phyloP scores from a whole-genome alignment of 2,329 filamentous ascomycete species.

The Blastomyces emzantsi region DNA sequence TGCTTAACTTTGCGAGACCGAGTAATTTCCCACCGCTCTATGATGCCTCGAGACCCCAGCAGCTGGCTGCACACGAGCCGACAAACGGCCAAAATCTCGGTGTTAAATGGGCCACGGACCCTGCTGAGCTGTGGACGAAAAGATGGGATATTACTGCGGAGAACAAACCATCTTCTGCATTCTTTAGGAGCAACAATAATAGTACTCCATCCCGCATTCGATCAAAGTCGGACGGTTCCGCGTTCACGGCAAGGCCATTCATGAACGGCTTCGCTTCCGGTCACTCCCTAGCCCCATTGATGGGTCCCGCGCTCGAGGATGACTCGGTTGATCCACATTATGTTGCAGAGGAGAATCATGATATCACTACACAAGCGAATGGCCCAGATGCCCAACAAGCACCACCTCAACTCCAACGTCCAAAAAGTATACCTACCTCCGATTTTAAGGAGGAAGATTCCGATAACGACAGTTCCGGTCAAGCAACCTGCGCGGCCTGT shows the following conservation, averaged over 20 bases:
- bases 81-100: constrained; percentile 21
- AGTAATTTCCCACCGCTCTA: constrained; percentile 25
- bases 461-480: constrained; percentile 24
- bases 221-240: constrained; percentile 36
- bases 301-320: constrained; percentile 15
- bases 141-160: constrained; percentile 8
- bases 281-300: constrained; percentile 5
- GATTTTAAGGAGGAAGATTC: constrained; percentile 3
- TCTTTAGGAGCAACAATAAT: neutral
- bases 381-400: neutral
- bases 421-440: constrained; percentile 5
- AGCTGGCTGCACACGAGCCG: constrained; percentile 22
- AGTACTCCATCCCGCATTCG: constrained; percentile 31
- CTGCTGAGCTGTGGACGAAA: neutral
- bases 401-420: neutral
- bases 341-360: neutral
- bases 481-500: constrained; percentile 49
- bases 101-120: constrained; percentile 6
- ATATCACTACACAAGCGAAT: neutral
- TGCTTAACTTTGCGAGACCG: constrained; percentile 38
- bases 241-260: constrained; percentile 29
- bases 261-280: constrained; percentile 23
- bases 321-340: neutral
- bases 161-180: constrained; percentile 5
- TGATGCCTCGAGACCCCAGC: constrained; percentile 12